Conservation (phyloP, 768 basidiomycete genomes). For the Tricholoma matsutake region DNA sequence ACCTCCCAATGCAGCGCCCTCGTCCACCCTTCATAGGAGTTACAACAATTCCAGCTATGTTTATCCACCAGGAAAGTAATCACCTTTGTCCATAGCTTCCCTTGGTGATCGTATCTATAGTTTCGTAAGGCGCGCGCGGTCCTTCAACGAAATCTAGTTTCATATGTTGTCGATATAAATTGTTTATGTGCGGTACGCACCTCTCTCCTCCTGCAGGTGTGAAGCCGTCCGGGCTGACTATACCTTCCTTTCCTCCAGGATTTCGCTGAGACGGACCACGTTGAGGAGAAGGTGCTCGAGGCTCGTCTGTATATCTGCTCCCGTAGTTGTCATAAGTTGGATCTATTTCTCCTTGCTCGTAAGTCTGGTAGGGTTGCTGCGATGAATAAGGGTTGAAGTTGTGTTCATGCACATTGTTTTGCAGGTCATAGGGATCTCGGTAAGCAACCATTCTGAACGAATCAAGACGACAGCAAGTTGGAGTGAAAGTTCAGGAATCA, state of each 20-base stretch:
- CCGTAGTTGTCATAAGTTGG: slow-evolving; percentile 31
- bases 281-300: slow-evolving; percentile 26
- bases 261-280: slow-evolving; percentile 17
- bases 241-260: slow-evolving; percentile 9
- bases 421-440: slow-evolving; percentile 47
- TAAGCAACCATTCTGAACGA: slow-evolving; percentile 42
- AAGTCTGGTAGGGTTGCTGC: slow-evolving; percentile 43
- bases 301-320: slow-evolving; percentile 38
- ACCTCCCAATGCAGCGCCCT: slow-evolving; percentile 58
- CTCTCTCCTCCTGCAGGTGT: slow-evolving; percentile 4
- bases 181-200: slow-evolving; percentile 8
- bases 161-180: not conserved
- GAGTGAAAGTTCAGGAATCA: not conserved
- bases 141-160: slow-evolving; percentile 16
- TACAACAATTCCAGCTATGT: not conserved
- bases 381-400: slow-evolving; percentile 47
- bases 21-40: slow-evolving; percentile 50
- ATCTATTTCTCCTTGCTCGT: slow-evolving; percentile 45
- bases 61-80: slow-evolving; percentile 5
- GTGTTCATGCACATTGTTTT: slow-evolving; percentile 29
- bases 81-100: slow-evolving; percentile 70
- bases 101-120: slow-evolving; percentile 56
- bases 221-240: not conserved
- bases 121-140: slow-evolving; percentile 42
- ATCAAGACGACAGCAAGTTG: not conserved